phyloP scores from a whole-genome alignment of 1,284 basidiomycete species.

The Vanrija sp. region DNA sequence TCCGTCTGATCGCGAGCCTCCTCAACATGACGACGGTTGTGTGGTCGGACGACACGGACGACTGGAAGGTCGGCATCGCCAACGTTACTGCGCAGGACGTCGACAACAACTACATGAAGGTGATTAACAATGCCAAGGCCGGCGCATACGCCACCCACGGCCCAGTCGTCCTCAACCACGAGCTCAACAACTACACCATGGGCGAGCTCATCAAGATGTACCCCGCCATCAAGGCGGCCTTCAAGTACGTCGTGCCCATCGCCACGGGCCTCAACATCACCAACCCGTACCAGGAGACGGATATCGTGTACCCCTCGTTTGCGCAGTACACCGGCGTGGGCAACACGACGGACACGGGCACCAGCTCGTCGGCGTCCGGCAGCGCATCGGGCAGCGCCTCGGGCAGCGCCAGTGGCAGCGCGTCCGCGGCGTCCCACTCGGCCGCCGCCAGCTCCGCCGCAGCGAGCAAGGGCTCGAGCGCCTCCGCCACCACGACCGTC shows the following conservation, averaged over 20 bases:
- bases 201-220: constrained; percentile 31
- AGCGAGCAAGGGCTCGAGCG: too few species aligned
- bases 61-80: constrained; percentile 44
- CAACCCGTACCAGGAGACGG: constrained; percentile 50
- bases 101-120: constrained; percentile 49
- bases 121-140: constrained; percentile 42
- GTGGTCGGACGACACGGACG: constrained; percentile 52
- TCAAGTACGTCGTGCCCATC: constrained; percentile 42
- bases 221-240: constrained; percentile 33
- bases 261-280: constrained; percentile 46
- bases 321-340: constrained; percentile 14
- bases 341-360: background rate
- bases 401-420: background rate
- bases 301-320: constrained; percentile 39
- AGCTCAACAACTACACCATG: constrained; percentile 50
- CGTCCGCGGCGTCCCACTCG: too few species aligned
- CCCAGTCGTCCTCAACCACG: constrained; percentile 50
- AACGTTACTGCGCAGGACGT: constrained; percentile 42
- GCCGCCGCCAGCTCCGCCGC: too few species aligned
- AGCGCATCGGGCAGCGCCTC: constrained; percentile 9
- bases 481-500: too few species aligned
- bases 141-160: constrained; percentile 45
- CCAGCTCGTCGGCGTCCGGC: constrained; percentile 1
- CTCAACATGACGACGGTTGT: constrained; percentile 52
- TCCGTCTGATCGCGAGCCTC: constrained; percentile 52